Evolutionary conservation across 768 basidiomycete species (phyloP).

Genomic region (Boletus bicolor): DNA sequence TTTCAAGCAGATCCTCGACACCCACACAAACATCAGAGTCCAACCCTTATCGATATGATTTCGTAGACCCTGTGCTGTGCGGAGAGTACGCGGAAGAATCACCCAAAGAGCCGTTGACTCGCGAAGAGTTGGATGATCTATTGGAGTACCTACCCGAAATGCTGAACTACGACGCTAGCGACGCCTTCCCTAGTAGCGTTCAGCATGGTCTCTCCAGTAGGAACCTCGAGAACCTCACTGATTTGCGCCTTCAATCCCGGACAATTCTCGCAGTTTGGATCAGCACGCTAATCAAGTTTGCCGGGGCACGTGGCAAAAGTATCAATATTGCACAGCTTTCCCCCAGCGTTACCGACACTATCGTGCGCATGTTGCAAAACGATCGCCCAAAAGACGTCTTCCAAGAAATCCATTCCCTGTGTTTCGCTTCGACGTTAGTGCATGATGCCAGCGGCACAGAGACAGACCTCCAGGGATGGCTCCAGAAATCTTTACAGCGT

Average conservation of each 20-base stretch:
- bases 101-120: background rate
- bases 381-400: background rate
- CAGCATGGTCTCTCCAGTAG: background rate
- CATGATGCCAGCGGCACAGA: background rate
- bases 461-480: background rate
- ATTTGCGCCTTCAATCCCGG: too few relatives aligned
- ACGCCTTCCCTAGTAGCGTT: background rate
- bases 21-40: background rate
- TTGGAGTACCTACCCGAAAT: background rate
- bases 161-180: background rate
- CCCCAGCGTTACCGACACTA: too few relatives aligned
- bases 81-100: background rate
- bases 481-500: background rate
- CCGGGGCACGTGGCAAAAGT: too few relatives aligned
- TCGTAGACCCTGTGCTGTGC: background rate
- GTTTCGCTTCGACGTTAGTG: background rate
- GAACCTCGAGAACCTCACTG: too few relatives aligned
- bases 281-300: too few relatives aligned
- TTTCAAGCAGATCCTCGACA: too few relatives aligned
- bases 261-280: too few relatives aligned
- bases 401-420: slow-evolving; percentile 7
- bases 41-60: background rate
- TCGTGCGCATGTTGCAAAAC: too few relatives aligned
- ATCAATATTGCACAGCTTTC: too few relatives aligned
- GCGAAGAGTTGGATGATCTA: background rate